phyloP scores from a whole-genome alignment of 805 yeast genomes.

The Schizosaccharomyces lindneri region DNA sequence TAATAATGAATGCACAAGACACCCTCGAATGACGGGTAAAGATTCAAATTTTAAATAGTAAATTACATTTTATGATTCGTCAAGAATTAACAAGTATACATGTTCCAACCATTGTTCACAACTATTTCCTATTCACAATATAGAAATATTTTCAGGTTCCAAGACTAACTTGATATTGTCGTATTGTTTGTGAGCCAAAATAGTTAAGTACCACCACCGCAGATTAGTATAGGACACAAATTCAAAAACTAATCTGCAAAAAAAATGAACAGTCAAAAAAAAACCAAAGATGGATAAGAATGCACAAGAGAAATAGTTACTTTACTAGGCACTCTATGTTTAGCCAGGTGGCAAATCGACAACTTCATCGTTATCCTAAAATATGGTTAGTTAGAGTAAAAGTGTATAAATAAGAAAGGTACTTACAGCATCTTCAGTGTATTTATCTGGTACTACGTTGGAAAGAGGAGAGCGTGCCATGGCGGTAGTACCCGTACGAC shows the following conservation, averaged over 20 bases:
- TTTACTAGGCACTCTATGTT: not conserved
- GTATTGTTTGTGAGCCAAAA: no score
- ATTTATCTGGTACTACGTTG: not conserved
- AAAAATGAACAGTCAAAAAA: not conserved
- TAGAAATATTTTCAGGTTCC: no score
- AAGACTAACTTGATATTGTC: no score
- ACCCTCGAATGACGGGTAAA: no score
- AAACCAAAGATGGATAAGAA: not conserved
- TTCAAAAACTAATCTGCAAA: not conserved
- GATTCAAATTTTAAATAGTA: no score
- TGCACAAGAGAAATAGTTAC: not conserved
- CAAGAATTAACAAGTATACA: no score
- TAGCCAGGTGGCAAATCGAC: not conserved
- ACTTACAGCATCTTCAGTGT: not conserved
- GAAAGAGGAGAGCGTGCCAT: conserved; percentile 48
- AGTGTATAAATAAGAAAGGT: not conserved
- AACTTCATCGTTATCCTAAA: not conserved
- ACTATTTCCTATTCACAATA: no score
- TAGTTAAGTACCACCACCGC: no score
- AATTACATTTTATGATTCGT: no score
- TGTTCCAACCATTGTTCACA: no score
- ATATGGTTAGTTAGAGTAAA: not conserved
- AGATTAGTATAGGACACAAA: no score
- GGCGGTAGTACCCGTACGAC: conserved; percentile 97
- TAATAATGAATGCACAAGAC: no score